phyloP scores from a whole-genome alignment of 1,284 basidiomycete species.

The Inonotus obliquus region DNA sequence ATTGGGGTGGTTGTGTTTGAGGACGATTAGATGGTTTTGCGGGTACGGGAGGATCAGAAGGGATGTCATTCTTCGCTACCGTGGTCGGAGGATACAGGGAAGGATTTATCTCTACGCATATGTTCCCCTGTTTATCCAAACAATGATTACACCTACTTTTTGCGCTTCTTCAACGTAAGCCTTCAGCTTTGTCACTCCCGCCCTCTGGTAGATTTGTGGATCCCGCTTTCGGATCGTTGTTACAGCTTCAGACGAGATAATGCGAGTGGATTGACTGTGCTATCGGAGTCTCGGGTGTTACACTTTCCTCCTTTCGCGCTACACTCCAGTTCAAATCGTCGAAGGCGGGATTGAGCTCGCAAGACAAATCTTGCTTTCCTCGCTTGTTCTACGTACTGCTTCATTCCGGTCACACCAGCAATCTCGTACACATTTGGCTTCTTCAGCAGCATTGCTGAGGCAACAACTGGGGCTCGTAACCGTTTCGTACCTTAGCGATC shows the following conservation, averaged over 20 bases:
- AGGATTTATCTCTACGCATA: neutral
- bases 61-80: neutral
- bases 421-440: slow-evolving; percentile 36
- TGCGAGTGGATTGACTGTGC: slow-evolving; percentile 31
- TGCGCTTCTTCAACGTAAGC: slow-evolving; percentile 43
- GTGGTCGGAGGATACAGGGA: neutral
- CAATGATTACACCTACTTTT: slow-evolving; percentile 37
- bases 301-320: too few species aligned
- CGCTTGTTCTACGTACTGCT: slow-evolving; percentile 42
- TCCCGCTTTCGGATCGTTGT: slow-evolving; percentile 32
- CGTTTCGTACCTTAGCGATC: slow-evolving; percentile 16
- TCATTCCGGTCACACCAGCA: slow-evolving; percentile 41
- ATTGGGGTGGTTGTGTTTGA: too few species aligned
- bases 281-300: too few species aligned
- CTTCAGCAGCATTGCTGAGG: slow-evolving; percentile 30
- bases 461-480: slow-evolving; percentile 38
- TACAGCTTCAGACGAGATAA: slow-evolving; percentile 38
- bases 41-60: neutral
- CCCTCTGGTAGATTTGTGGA: slow-evolving; percentile 35
- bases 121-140: slow-evolving; percentile 31
- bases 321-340: neutral
- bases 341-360: neutral
- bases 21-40: neutral
- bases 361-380: slow-evolving; percentile 40
- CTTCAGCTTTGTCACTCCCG: slow-evolving; percentile 40